These are phyloP conservation scores for Tricholoma sp. DNA, from an alignment of 768 basidiomycete genomes.

Conservation along the genomic window DNA sequence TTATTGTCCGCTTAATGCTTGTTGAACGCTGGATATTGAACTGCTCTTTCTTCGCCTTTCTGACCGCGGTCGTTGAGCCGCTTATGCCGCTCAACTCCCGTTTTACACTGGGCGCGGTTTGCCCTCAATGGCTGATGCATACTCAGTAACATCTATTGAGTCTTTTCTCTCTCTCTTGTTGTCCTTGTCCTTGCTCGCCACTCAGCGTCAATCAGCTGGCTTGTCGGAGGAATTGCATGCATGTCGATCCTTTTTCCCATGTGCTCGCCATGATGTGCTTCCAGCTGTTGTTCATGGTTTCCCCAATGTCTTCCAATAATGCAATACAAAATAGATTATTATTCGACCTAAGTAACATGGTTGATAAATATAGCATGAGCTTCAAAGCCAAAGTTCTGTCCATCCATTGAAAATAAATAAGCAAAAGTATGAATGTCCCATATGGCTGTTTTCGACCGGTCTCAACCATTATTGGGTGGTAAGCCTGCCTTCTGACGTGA, in stretches of 20 bases:
- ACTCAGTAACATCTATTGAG: not conserved
- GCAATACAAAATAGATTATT: not conserved
- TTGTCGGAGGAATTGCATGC: not conserved
- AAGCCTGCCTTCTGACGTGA: not conserved
- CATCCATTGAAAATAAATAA: not conserved
- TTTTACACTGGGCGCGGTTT: not conserved
- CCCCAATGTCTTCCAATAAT: not conserved
- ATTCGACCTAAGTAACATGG: too few species aligned
- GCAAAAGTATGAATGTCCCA: not conserved
- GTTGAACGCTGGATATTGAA: conserved; percentile 1
- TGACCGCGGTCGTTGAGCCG: not conserved
- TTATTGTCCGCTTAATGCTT: not conserved
- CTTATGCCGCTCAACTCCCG: not conserved
- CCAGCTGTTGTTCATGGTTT: too few species aligned
- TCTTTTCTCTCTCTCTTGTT: not conserved
- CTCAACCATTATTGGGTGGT: not conserved
- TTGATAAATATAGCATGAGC: not conserved
- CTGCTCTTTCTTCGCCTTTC: not conserved
- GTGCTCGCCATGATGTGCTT: too few species aligned
- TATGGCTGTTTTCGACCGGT: not conserved
- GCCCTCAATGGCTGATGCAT: too few species aligned
- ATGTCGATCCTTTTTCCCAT: not conserved
- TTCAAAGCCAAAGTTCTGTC: not conserved
- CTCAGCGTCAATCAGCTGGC: not conserved
- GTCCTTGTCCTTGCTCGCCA: not conserved